These are phyloP conservation scores for Litchi chinensis DNA, from an alignment of 345 rosid genomes.

Conservation along the genomic window DNA sequence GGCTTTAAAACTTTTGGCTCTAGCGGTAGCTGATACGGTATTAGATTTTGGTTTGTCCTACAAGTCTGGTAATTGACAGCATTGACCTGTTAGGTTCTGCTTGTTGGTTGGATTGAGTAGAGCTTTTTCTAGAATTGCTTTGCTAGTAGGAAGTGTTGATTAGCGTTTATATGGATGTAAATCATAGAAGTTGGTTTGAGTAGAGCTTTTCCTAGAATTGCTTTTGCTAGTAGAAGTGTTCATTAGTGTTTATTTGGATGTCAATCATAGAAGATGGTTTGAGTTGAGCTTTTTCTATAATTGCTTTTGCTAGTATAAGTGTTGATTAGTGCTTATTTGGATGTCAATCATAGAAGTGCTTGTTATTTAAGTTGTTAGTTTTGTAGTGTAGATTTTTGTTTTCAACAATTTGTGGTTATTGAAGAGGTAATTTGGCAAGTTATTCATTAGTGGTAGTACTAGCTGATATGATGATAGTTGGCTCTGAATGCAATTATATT, in stretches of 20 bases:
- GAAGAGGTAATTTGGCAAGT: not conserved
- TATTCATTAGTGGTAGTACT: not conserved
- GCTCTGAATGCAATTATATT: not conserved
- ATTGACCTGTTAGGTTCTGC: not conserved
- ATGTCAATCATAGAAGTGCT: not conserved
- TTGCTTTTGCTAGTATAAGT: not conserved
- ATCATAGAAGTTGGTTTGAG: not conserved
- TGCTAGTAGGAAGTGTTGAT: not conserved
- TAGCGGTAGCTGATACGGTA: not conserved
- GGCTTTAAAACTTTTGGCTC: too few relatives aligned
- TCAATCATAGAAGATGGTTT: not conserved
- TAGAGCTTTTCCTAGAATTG: not conserved
- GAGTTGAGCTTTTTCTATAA: not conserved
- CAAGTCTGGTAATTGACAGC: too few relatives aligned
- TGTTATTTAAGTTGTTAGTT: not conserved
- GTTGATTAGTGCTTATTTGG: not conserved
- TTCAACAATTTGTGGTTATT: not conserved
- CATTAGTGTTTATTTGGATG: not conserved
- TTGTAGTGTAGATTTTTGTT: not conserved
- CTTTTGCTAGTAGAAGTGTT: not conserved
- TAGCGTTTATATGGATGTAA: not conserved
- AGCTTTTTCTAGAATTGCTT: not conserved
- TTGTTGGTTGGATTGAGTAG: not conserved
- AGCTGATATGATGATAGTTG: not conserved
- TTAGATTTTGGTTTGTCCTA: too few relatives aligned